Evolutionary conservation across 2,329 filamentous ascomycete species (phyloP).

Genomic region (Fusarium sp.): DNA sequence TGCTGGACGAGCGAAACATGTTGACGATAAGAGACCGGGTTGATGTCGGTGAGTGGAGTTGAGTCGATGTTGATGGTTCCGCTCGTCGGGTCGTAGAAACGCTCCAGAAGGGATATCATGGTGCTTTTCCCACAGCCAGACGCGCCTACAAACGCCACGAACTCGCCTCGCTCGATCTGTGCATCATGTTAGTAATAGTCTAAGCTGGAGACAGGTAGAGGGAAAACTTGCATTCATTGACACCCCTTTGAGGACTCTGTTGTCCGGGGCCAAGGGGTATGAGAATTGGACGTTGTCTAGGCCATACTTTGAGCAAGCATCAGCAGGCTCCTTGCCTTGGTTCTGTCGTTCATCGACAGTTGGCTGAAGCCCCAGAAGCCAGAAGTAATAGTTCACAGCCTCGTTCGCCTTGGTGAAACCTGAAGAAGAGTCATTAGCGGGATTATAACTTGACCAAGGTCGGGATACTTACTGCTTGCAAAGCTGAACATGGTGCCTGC

Average conservation of each 20-base stretch:
- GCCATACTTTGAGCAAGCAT: background rate
- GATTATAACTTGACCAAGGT: background rate
- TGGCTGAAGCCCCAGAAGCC: background rate
- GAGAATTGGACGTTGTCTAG: background rate
- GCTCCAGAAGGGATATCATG: conserved; percentile 63
- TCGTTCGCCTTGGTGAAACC: background rate
- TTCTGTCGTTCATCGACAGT: background rate
- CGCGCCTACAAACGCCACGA: conserved; percentile 56
- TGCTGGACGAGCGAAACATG: conserved; percentile 55
- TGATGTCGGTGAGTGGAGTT: conserved; percentile 40
- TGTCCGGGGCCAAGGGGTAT: background rate
- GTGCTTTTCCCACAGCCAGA: conserved; percentile 72
- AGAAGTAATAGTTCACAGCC: background rate
- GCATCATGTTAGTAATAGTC: background rate
- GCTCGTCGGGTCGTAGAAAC: conserved; percentile 55
- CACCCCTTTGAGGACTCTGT: background rate
- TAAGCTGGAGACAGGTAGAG: rapidly evolving
- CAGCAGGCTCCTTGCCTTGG: background rate
- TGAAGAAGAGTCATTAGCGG: background rate
- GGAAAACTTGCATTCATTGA: background rate
- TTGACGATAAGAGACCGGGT: conserved; percentile 47
- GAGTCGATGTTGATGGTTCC: conserved; percentile 47
- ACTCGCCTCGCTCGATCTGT: background rate
- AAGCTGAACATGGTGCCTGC: background rate
- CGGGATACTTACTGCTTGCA: background rate